Base-by-base conservation (phyloP, 2,329 filamentous ascomycete genomes). In the Colletotrichum viniferum region DNA sequence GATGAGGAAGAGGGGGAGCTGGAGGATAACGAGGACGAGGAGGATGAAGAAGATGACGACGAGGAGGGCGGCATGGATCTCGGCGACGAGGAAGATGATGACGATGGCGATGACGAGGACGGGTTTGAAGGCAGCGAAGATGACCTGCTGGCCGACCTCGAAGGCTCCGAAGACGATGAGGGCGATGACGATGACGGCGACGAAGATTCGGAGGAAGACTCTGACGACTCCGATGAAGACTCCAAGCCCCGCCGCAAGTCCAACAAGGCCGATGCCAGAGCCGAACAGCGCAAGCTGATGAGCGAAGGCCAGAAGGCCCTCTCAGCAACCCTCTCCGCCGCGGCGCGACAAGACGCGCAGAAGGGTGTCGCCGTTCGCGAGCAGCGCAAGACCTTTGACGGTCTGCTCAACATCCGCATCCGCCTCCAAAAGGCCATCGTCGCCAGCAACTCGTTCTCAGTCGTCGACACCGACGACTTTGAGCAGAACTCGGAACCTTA, bases 391-490 rank as follows among this genome's bases (percentile, higher is more conserved):
- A 92, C 93, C 1, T 99, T 98, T 81, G 96, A 98, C 79, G 92
- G 94, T 1, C 90, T 98, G 1, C 90, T 99, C 36, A 98, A 98
- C 85, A 91, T 96, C 16, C 93, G 97, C 24, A 98, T 99, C 81
- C 94, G 96, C 76, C 86, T 99, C 21, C 97, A 99, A 83, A 98
- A 98, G 84, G 95, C 95, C 3, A 86, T 99, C 16, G 90, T 97
- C 18, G 93, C 94, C 0, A 91, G 93, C 30, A 98, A 98, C 83
- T 94, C 95, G 1, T 88, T 97, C 55, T 84, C 89, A 18, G 81
- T 86, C 1, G 78, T 89, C 3, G 85, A 88, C 2, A 83, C 83
- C 16, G 84, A 88, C 3, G 79, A 81, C 7, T 81, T 81, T 77
- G 77, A 83, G 4, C 81, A 86, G 55, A 84, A 85, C 38, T 82